These are phyloP conservation scores for Xanthoconium purpureum DNA, from an alignment of 768 basidiomycete species.

Conservation along the genomic window DNA sequence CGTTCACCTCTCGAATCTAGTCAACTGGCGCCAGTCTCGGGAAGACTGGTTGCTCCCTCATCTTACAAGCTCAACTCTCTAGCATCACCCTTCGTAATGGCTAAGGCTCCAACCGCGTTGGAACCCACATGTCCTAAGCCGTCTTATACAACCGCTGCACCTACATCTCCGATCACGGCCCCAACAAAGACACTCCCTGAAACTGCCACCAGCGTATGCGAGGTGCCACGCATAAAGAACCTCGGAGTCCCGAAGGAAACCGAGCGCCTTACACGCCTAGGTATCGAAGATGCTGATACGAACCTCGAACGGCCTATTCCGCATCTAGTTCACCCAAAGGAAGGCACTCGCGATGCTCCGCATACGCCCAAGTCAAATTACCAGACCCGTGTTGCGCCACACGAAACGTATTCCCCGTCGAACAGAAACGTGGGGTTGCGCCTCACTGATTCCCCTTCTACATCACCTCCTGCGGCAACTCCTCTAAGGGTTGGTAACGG, in stretches of 20 bases:
- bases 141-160: background rate
- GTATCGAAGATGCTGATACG: conserved; percentile 3
- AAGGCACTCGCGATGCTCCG: background rate
- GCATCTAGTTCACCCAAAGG: background rate
- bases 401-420: conserved; percentile 4
- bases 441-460: conserved; percentile 1
- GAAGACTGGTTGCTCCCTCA: background rate
- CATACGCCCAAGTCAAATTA: conserved; percentile 1
- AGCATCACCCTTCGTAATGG: conserved; percentile 15
- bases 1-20: conserved; percentile 13
- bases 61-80: conserved; percentile 8
- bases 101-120: background rate
- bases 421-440: conserved; percentile 7
- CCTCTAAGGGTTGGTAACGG: background rate
- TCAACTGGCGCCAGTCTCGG: background rate
- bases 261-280: background rate
- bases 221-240: background rate
- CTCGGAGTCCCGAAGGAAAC: background rate
- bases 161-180: background rate
- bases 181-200: background rate
- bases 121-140: background rate
- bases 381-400: background rate
- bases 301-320: background rate
- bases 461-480: background rate
- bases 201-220: background rate